Conservation (phyloP, 371 early-diverging fungal genomes). For the Phascolomyces articulosus region DNA sequence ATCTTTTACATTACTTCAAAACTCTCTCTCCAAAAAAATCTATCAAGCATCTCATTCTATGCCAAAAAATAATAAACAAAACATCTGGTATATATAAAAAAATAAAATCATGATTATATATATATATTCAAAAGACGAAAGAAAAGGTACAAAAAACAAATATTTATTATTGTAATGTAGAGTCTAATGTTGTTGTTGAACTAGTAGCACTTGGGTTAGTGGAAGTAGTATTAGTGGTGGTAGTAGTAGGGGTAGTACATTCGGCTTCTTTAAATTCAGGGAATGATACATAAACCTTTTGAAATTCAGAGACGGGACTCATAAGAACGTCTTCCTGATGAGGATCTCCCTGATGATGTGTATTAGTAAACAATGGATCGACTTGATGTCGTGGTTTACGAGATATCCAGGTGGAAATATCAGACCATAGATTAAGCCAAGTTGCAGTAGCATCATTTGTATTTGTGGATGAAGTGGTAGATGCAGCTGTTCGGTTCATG, state of each 20-base stretch:
- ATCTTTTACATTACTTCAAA: neutral
- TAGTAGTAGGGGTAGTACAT: neutral
- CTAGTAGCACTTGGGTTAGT: too few species aligned
- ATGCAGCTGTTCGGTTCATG: neutral
- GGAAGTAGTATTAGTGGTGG: too few species aligned
- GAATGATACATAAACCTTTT: constrained; percentile 12
- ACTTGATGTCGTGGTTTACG: neutral
- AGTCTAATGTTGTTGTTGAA: too few species aligned
- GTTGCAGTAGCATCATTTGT: neutral
- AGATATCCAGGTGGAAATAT: constrained; percentile 9
- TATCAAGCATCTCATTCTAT: too few species aligned
- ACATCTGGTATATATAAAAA: too few species aligned
- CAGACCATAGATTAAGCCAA: constrained; percentile 4
- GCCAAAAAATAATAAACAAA: too few species aligned
- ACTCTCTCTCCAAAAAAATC: too few species aligned
- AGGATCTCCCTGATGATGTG: neutral
- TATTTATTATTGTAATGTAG: too few species aligned
- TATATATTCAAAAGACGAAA: too few species aligned
- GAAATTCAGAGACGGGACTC: constrained; percentile 10
- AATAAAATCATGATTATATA: too few species aligned
- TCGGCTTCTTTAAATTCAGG: constrained; percentile 16
- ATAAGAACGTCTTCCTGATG: constrained; percentile 1
- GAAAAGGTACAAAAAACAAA: too few species aligned
- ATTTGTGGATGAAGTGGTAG: neutral
- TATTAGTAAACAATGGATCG: neutral